phyloP scores from a whole-genome alignment of 2,329 filamentous ascomycete species.

The Xylaria sp. region DNA sequence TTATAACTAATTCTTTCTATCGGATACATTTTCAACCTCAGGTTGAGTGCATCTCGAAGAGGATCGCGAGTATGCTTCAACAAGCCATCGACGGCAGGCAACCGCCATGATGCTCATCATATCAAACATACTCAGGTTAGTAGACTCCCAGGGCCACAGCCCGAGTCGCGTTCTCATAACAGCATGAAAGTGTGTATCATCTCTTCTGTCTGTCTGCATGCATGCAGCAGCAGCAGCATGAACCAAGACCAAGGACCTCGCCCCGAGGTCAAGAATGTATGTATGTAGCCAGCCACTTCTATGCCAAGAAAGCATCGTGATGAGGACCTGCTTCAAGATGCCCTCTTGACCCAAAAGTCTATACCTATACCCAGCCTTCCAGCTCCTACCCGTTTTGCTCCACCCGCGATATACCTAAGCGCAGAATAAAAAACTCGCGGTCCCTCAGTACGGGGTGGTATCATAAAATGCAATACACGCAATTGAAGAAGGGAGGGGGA shows the following conservation, averaged over 20 bases:
- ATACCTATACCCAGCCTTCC: conserved; percentile 9
- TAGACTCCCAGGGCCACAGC: conserved; percentile 7
- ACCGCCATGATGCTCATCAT: too few relatives aligned
- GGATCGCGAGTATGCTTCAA: too few relatives aligned
- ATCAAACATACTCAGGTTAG: conserved; percentile 1
- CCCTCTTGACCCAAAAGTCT: conserved; percentile 20
- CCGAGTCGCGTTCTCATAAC: conserved; percentile 9
- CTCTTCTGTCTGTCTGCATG: conserved; percentile 15
- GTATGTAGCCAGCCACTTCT: conserved; percentile 9
- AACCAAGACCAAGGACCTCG: conserved; percentile 6
- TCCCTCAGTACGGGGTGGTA: conserved; percentile 28
- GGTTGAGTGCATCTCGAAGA: too few relatives aligned
- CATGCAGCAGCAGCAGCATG: too few relatives aligned
- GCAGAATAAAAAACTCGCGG: conserved; percentile 26
- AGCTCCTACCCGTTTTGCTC: conserved; percentile 2
- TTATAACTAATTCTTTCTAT: too few relatives aligned
- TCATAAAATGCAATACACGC: conserved; percentile 27
- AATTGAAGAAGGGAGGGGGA: too few relatives aligned
- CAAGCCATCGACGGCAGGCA: too few relatives aligned
- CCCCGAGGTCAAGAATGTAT: conserved; percentile 13
- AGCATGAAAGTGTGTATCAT: conserved; percentile 28
- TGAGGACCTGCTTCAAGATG: conserved; percentile 26
- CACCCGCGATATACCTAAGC: conserved; percentile 6
- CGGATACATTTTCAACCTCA: too few relatives aligned
- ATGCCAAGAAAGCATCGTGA: conserved; percentile 25